These are phyloP conservation scores for Uncinocarpus reesii DNA, from an alignment of 2,329 filamentous ascomycete species.

Conservation along the genomic window DNA sequence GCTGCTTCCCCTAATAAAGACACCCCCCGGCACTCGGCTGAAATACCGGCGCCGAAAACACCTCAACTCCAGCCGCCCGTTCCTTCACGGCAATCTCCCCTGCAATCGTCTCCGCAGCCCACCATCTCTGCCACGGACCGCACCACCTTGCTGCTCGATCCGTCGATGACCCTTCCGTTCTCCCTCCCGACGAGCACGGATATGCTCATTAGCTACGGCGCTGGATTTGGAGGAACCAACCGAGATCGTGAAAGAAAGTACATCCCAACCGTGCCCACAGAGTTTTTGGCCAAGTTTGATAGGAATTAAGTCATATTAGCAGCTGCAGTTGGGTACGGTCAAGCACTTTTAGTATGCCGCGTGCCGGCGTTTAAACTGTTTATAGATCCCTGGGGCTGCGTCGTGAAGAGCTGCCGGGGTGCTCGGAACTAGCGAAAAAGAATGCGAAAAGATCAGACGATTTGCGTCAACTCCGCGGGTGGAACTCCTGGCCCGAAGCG, in stretches of 20 bases:
- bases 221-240: conserved; percentile 87
- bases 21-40: not conserved
- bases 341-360: too few relatives aligned
- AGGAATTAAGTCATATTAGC: conserved; percentile 22
- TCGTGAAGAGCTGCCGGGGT: too few relatives aligned
- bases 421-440: not conserved
- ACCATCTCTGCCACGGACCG: conserved; percentile 16
- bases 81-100: not conserved
- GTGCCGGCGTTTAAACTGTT: not conserved
- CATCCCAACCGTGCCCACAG: conserved; percentile 85
- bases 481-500: not conserved
- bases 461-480: not conserved
- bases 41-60: conserved; percentile 12
- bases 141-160: conserved; percentile 60
- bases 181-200: conserved; percentile 91
- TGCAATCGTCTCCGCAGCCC: conserved; percentile 10
- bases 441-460: not conserved
- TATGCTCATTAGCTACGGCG: conserved; percentile 91
- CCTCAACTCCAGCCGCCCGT: conserved; percentile 7
- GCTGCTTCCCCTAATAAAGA: not conserved
- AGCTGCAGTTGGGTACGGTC: not conserved
- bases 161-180: conserved; percentile 86
- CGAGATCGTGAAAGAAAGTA: conserved; percentile 88
- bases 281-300: conserved; percentile 84
- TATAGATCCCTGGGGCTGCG: not conserved